Conservation (phyloP, 768 basidiomycete genomes). For the Boletus vinaceobasis region DNA sequence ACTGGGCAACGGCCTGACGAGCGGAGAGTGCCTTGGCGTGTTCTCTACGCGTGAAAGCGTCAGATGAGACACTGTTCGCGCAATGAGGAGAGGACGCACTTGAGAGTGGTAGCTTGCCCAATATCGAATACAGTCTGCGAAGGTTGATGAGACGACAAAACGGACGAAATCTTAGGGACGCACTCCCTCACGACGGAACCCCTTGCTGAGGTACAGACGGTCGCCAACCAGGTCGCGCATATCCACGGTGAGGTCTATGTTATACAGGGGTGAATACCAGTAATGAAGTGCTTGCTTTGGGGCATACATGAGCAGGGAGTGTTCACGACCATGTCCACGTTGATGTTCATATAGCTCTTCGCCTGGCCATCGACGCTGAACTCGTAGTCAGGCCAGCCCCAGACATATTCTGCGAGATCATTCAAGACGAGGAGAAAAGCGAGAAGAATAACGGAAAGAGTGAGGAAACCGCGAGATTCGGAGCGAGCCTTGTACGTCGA, state of each 20-base stretch:
- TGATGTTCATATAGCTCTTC: constrained; percentile 69
- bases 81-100: constrained; percentile 36
- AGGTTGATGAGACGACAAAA: background rate
- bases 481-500: constrained; percentile 78
- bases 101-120: constrained; percentile 72
- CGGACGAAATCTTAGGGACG: constrained; percentile 19
- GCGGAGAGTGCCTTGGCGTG: constrained; percentile 68
- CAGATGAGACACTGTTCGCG: background rate
- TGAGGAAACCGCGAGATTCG: constrained; percentile 77
- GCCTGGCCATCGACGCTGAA: constrained; percentile 78
- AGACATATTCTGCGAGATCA: constrained; percentile 87
- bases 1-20: constrained; percentile 65
- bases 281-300: background rate
- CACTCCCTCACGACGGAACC: constrained; percentile 83
- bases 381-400: constrained; percentile 89
- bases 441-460: constrained; percentile 62
- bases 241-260: constrained; percentile 78
- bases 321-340: constrained; percentile 89
- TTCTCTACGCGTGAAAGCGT: constrained; percentile 37
- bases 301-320: constrained; percentile 90
- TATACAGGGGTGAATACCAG: background rate
- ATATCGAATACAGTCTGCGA: constrained; percentile 72
- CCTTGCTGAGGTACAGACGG: constrained; percentile 75
- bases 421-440: constrained; percentile 78
- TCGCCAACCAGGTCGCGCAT: constrained; percentile 93